phyloP scores from a whole-genome alignment of 2,329 filamentous ascomycete genomes.

The Stagonosporopsis cucurbitacearum region DNA sequence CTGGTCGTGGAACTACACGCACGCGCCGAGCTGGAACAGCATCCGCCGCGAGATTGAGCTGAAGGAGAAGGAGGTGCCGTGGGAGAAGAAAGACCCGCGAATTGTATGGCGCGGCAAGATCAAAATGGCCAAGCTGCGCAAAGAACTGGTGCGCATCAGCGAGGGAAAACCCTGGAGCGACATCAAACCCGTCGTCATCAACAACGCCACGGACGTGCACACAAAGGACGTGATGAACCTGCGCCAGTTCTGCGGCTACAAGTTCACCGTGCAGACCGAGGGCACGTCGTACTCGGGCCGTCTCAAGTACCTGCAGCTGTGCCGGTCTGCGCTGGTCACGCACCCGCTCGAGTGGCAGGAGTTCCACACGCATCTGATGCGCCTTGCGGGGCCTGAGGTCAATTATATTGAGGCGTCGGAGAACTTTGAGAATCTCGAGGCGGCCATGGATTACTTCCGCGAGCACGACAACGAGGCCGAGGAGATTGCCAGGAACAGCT shows the following conservation, averaged over 20 bases:
- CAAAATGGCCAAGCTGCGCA: constrained; percentile 41
- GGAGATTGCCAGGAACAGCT: constrained; percentile 39
- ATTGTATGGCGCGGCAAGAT: constrained; percentile 45
- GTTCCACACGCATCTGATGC: constrained; percentile 45
- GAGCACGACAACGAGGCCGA: constrained; percentile 40
- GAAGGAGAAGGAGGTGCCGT: constrained; percentile 31
- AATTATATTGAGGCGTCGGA: constrained; percentile 44
- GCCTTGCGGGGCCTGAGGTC: constrained; percentile 37
- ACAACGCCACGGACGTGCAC: constrained; percentile 36
- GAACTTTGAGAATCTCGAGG: constrained; percentile 42
- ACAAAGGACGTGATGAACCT: constrained; percentile 46
- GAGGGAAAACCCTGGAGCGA: constrained; percentile 42
- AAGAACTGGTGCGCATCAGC: constrained; percentile 38
- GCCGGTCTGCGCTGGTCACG: constrained; percentile 46
- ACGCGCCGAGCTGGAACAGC: constrained; percentile 45
- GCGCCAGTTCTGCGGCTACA: constrained; percentile 52
- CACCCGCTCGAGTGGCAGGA: constrained; percentile 45
- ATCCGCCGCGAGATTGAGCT: constrained; percentile 37
- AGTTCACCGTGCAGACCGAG: constrained; percentile 62
- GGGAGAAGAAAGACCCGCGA: constrained; percentile 40
- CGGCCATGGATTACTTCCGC: constrained; percentile 42
- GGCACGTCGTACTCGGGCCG: constrained; percentile 62
- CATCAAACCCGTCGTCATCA: constrained; percentile 45
- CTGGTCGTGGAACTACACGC: constrained; percentile 47
- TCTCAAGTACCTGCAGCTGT: constrained; percentile 62